These are phyloP conservation scores for Amphibolis antarctica DNA, from an alignment of 106 monocot genomes.

Conservation along the genomic window DNA sequence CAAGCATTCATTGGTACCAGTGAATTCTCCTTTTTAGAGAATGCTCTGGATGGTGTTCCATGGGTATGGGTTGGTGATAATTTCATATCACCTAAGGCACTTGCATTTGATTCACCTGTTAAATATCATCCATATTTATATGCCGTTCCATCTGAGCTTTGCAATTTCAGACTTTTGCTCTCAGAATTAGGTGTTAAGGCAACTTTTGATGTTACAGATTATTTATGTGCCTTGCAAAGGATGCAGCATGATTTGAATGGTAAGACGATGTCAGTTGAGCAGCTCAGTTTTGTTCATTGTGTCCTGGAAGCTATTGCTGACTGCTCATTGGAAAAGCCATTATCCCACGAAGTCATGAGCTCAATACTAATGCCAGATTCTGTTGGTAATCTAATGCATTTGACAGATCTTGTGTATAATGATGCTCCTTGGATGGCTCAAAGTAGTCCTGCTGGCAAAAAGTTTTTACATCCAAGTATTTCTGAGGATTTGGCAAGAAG, in stretches of 20 bases:
- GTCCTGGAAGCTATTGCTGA: slow-evolving; percentile 84
- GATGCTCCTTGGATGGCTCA: slow-evolving; percentile 96
- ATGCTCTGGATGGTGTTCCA: slow-evolving; percentile 39
- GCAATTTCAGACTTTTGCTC: slow-evolving; percentile 54
- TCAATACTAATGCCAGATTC: slow-evolving; percentile 76
- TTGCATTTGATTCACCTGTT: slow-evolving; percentile 96
- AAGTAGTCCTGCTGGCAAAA: slow-evolving; percentile 25
- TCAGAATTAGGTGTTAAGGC: slow-evolving; percentile 65
- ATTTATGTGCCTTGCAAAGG: slow-evolving; percentile 45
- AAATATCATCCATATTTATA: slow-evolving; percentile 92
- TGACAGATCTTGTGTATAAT: slow-evolving; percentile 64
- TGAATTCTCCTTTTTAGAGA: slow-evolving; percentile 38
- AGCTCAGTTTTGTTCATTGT: slow-evolving; percentile 71
- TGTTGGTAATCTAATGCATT: slow-evolving; percentile 43
- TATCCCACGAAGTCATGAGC: slow-evolving; percentile 32
- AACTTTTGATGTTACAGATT: slow-evolving; percentile 65
- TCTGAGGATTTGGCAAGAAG: slow-evolving; percentile 66
- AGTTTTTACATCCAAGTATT: slow-evolving; percentile 67
- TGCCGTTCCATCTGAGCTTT: slow-evolving; percentile 87
- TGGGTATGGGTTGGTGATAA: slow-evolving; percentile 88
- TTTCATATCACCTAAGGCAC: slow-evolving; percentile 50
- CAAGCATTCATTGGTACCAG: slow-evolving; percentile 45
- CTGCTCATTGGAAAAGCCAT: slow-evolving; percentile 34
- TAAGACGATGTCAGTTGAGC: slow-evolving; percentile 58
- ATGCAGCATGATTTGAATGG: slow-evolving; percentile 60